Conservation (phyloP, 176 grass and related monocot genomes). For the Oryza rufipogon region DNA sequence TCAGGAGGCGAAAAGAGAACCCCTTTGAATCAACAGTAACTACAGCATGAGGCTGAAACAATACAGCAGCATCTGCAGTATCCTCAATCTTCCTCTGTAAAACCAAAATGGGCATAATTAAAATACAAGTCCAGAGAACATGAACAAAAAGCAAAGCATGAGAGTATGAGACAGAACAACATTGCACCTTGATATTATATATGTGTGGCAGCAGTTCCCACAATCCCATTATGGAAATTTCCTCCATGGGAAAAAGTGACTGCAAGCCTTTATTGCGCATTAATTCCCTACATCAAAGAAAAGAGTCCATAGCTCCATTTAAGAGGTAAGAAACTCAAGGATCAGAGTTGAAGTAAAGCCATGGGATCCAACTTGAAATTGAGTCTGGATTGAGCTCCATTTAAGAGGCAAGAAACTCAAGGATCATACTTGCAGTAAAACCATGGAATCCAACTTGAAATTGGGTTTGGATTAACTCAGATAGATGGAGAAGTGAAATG, state of each 20-base stretch:
- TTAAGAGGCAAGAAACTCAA: not conserved
- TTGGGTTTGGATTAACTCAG: not conserved
- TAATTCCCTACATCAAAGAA: conserved; percentile 51
- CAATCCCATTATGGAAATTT: conserved; percentile 92
- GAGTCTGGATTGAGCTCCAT: not conserved
- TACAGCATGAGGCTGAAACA: conserved; percentile 83
- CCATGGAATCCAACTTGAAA: conserved; percentile 19
- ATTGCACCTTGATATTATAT: conserved; percentile 69
- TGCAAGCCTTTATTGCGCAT: conserved; percentile 81
- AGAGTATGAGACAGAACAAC: conserved; percentile 9
- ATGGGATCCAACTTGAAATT: conserved; percentile 19
- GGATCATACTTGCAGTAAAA: conserved; percentile 18
- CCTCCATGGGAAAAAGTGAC: conserved; percentile 92
- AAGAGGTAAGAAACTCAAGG: not conserved
- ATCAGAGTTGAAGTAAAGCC: conserved; percentile 12
- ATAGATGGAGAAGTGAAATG: conserved; percentile 9
- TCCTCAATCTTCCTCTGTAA: conserved; percentile 68
- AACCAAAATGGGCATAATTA: conserved; percentile 32
- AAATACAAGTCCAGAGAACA: conserved; percentile 4
- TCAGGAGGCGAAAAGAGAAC: conserved; percentile 84
- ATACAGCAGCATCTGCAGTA: conserved; percentile 59
- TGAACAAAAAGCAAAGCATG: conserved; percentile 37
- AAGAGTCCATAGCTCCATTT: not conserved
- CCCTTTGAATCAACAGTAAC: conserved; percentile 95
- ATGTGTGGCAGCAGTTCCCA: conserved; percentile 92